These are phyloP conservation scores for Penicillium subrubescens DNA, from an alignment of 495 filamentous ascomycete genomes.

Conservation along the genomic window DNA sequence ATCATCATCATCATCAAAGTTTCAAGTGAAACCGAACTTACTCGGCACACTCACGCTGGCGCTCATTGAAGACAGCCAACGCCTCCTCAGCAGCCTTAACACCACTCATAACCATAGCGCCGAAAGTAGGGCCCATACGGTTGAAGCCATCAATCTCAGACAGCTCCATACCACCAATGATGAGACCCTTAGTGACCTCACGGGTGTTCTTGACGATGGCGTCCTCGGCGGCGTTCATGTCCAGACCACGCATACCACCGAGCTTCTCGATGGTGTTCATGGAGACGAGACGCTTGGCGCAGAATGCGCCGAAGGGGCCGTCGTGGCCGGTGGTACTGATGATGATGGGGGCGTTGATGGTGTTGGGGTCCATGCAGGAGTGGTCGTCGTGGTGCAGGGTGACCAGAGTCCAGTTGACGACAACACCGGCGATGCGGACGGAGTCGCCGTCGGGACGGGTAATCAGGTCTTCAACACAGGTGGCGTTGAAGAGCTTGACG, in stretches of 20 bases:
- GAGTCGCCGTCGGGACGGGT: constrained; percentile 58
- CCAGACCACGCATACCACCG: constrained; percentile 86
- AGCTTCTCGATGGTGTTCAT: constrained; percentile 82
- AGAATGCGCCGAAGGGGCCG: constrained; percentile 88
- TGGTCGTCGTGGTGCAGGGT: constrained; percentile 90
- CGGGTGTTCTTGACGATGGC: constrained; percentile 88
- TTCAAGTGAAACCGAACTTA: constrained; percentile 18
- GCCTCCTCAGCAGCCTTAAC: constrained; percentile 90
- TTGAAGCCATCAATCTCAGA: constrained; percentile 88
- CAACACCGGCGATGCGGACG: constrained; percentile 79
- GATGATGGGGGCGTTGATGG: constrained; percentile 84
- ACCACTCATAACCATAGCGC: constrained; percentile 80
- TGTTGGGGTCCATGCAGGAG: constrained; percentile 94
- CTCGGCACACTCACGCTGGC: constrained; percentile 65
- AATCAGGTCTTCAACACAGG: constrained; percentile 86
- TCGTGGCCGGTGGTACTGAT: constrained; percentile 90
- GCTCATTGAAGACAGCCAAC: constrained; percentile 71
- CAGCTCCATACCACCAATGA: constrained; percentile 93
- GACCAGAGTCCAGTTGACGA: constrained; percentile 93
- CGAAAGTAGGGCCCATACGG: constrained; percentile 79
- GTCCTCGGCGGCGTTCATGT: constrained; percentile 88
- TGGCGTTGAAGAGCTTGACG: constrained; percentile 95
- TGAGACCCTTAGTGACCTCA: constrained; percentile 81
- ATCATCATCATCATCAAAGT: constrained; percentile 12
- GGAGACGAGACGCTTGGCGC: constrained; percentile 77